phyloP scores from a whole-genome alignment of 495 filamentous ascomycete species.

The Thermochaetoides thermophila region DNA sequence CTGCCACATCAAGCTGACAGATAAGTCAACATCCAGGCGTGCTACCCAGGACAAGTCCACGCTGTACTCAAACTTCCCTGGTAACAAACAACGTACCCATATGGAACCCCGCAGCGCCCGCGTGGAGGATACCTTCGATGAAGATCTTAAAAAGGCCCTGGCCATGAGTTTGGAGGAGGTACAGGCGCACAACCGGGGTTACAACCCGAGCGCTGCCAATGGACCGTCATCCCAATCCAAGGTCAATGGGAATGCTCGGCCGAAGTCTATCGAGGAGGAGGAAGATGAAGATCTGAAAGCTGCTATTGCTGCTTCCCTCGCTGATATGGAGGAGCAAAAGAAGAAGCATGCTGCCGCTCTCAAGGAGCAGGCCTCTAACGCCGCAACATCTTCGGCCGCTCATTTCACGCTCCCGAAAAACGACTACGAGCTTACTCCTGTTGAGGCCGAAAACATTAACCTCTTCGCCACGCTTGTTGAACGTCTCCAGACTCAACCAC shows the following conservation, averaged over 20 bases:
- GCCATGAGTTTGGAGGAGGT: slow-evolving; percentile 96
- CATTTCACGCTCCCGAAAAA: slow-evolving; percentile 54
- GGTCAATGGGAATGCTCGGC: slow-evolving; percentile 26
- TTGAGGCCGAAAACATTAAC: slow-evolving; percentile 95
- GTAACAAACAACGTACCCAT: slow-evolving; percentile 26
- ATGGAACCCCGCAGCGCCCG: slow-evolving; percentile 87
- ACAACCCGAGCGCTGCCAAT: slow-evolving; percentile 24
- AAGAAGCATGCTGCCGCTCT: slow-evolving; percentile 68
- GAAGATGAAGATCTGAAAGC: slow-evolving; percentile 91
- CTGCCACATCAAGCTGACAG: slow-evolving; percentile 78
- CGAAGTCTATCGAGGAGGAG: slow-evolving; percentile 47
- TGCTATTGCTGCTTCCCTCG: slow-evolving; percentile 89
- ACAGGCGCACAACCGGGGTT: slow-evolving; percentile 41
- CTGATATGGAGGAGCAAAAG: slow-evolving; percentile 97
- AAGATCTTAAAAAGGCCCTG: slow-evolving; percentile 81
- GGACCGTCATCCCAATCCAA: slow-evolving; percentile 8
- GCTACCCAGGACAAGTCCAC: slow-evolving; percentile 12
- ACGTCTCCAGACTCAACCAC: slow-evolving; percentile 84
- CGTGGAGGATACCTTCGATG: slow-evolving; percentile 75
- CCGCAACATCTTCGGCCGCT: slow-evolving; percentile 21
- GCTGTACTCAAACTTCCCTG: too few species aligned
- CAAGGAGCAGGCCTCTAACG: slow-evolving; percentile 51
- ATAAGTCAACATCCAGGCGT: slow-evolving; percentile 46
- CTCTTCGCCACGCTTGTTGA: slow-evolving; percentile 91
- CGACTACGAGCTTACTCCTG: slow-evolving; percentile 85